Evolutionary conservation across 2,329 filamentous ascomycete genomes (phyloP).

Genomic region (Ophiostoma australiae): DNA sequence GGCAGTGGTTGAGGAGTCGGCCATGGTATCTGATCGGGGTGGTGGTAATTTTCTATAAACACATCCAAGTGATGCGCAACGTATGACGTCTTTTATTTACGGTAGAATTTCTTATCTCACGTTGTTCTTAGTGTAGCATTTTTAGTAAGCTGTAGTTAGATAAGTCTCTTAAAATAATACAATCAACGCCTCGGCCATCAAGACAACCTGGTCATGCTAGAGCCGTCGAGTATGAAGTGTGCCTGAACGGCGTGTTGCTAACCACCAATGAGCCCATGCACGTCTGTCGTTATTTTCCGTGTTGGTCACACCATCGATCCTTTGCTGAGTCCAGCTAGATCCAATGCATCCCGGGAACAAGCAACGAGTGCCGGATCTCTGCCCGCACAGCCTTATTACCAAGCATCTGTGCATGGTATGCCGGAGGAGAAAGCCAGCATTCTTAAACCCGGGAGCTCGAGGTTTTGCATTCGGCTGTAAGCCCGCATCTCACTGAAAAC

Average conservation of each 20-base stretch:
- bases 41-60: background rate
- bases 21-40: background rate
- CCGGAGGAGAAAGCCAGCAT: background rate
- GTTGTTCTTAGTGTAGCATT: background rate
- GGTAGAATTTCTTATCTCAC: background rate
- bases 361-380: background rate
- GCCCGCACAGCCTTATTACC: background rate
- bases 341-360: background rate
- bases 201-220: background rate
- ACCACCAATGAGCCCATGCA: background rate
- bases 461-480: background rate
- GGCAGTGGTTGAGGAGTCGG: background rate
- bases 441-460: background rate
- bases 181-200: background rate
- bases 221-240: background rate
- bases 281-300: constrained; percentile 3
- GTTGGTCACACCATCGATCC: background rate
- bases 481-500: background rate
- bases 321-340: background rate
- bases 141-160: background rate
- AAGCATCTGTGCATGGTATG: background rate
- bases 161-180: background rate
- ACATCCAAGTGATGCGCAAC: background rate
- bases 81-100: constrained; percentile 7
- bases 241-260: background rate